Conservation (phyloP, 768 basidiomycete species). For the Agaricus subrufescens region DNA sequence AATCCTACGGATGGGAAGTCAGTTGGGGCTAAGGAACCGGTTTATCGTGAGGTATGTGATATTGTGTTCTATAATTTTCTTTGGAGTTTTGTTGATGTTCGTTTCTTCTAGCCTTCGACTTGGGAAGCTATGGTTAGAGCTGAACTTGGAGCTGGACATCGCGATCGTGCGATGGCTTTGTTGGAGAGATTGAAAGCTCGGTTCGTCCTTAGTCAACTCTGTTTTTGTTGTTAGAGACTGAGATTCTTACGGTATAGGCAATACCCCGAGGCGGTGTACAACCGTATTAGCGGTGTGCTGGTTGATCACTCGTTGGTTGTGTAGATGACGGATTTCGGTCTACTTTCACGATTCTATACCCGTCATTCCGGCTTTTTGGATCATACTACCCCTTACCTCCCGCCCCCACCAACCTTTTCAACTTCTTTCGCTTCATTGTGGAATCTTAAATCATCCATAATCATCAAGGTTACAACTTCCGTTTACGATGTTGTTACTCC, state of each 20-base stretch:
- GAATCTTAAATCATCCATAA: no score
- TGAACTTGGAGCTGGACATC: conserved; percentile 77
- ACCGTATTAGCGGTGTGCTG: conserved; percentile 77
- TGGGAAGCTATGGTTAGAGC: conserved; percentile 96
- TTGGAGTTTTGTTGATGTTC: conserved; percentile 4
- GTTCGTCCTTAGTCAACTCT: conserved; percentile 32
- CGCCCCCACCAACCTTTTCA: no score
- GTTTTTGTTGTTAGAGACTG: not conserved
- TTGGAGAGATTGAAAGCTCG: conserved; percentile 70
- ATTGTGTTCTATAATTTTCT: not conserved
- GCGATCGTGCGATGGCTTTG: conserved; percentile 62
- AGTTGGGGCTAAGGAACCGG: conserved; percentile 47
- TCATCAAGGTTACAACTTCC: no score
- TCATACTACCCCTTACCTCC: no score
- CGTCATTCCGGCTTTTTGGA: no score
- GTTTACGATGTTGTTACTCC: no score
- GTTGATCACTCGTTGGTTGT: conserved; percentile 48
- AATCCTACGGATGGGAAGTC: conserved; percentile 30
- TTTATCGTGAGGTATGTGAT: conserved; percentile 73
- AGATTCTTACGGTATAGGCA: conserved; percentile 35
- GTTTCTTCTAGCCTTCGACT: conserved; percentile 64
- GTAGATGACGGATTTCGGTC: not conserved
- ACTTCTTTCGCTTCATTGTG: no score
- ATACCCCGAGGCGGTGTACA: conserved; percentile 75
- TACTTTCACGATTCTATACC: no score